phyloP scores from a whole-genome alignment of 495 filamentous ascomycete species.

The Podospora fimiseda region DNA sequence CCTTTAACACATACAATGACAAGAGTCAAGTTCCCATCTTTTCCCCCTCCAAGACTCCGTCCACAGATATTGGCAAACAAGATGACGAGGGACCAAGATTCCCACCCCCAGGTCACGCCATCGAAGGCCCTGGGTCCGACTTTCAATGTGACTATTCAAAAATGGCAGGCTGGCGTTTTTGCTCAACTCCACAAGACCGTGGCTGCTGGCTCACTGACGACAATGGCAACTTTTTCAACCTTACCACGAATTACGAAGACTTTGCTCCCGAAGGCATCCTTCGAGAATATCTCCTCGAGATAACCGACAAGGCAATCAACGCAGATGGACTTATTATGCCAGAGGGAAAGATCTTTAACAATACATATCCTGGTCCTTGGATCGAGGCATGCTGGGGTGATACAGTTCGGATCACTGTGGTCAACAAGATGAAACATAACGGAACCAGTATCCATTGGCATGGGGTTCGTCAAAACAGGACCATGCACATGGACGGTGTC shows the following conservation, averaged over 20 bases:
- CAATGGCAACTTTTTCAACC: not conserved
- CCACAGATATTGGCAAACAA: not conserved
- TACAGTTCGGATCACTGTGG: conserved; percentile 46
- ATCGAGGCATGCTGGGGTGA: conserved; percentile 55
- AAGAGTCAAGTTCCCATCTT: not conserved
- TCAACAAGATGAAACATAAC: conserved; percentile 24
- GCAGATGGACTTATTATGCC: not conserved
- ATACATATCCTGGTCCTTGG: conserved; percentile 43
- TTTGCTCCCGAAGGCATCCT: not conserved
- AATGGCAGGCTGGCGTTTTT: not conserved
- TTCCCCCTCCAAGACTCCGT: not conserved
- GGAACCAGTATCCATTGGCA: conserved; percentile 49
- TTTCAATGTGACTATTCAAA: not conserved
- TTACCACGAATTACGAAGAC: not conserved
- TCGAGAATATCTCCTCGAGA: not conserved
- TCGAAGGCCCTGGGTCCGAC: not conserved
- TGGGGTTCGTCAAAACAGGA: conserved; percentile 36
- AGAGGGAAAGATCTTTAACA: not conserved
- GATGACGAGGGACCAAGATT: not conserved
- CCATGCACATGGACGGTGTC: conserved; percentile 32
- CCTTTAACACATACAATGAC: not conserved
- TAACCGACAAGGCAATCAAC: not conserved
- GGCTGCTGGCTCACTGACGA: not conserved
- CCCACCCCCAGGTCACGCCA: not conserved
- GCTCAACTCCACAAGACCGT: not conserved